These are phyloP conservation scores for Penicillium paneum DNA, from an alignment of 2,329 filamentous ascomycete genomes.

Conservation along the genomic window DNA sequence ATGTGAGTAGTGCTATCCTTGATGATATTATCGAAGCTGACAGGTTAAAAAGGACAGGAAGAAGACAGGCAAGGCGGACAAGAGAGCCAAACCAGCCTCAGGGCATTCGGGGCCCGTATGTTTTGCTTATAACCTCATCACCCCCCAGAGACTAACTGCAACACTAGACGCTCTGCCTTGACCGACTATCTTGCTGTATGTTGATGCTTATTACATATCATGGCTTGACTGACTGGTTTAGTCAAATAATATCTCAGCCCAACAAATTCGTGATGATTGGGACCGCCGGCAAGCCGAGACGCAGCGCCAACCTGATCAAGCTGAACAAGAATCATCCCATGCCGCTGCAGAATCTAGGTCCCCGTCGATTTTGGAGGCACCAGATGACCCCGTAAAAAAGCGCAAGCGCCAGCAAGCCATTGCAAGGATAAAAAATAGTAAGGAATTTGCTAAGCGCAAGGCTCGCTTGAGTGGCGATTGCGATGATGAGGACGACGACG, in stretches of 20 bases:
- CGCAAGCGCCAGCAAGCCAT: constrained; percentile 55
- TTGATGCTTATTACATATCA: constrained; percentile 2
- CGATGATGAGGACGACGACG: constrained; percentile 46
- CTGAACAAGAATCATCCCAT: constrained; percentile 27
- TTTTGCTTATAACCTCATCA: neutral
- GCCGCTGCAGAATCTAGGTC: constrained; percentile 39
- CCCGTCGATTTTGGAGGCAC: constrained; percentile 13
- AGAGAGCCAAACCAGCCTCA: neutral
- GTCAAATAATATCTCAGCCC: constrained; percentile 65
- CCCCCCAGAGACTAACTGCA: constrained; percentile 15
- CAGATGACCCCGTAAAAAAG: constrained; percentile 49
- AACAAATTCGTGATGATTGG: constrained; percentile 60
- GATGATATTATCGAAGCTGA: neutral
- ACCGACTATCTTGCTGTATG: constrained; percentile 65
- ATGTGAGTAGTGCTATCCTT: neutral
- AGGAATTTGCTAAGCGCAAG: constrained; percentile 49
- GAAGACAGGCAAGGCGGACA: constrained; percentile 25
- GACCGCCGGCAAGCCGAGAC: constrained; percentile 52
- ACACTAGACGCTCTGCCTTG: constrained; percentile 58
- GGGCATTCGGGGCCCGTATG: constrained; percentile 48
- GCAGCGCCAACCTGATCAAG: constrained; percentile 36
- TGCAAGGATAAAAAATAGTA: constrained; percentile 49
- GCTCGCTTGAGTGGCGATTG: constrained; percentile 42
- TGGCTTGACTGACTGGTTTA: constrained; percentile 19
- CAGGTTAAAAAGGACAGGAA: constrained; percentile 25